Conservation (phyloP, 345 rosid species). For the Brassica nigra region DNA sequence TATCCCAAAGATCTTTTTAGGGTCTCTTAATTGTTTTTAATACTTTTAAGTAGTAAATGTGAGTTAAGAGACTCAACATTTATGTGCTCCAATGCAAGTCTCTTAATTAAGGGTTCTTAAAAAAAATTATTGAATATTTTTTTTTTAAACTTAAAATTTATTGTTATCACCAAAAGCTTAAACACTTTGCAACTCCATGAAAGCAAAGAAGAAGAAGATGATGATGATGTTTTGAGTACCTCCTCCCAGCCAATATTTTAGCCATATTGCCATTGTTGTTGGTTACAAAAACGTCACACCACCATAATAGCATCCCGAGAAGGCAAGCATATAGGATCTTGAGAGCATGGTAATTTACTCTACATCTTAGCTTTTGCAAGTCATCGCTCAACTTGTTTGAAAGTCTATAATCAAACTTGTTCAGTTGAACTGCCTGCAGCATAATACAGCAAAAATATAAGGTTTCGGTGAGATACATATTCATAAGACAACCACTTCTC, state of each 20-base stretch:
- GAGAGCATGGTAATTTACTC: constrained; percentile 90
- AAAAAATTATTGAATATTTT: no score
- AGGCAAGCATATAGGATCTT: constrained; percentile 96
- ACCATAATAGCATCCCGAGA: constrained; percentile 98
- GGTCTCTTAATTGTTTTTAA: no score
- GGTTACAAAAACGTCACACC: constrained; percentile 96
- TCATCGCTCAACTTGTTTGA: constrained; percentile 79
- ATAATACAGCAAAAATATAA: constrained; percentile 29
- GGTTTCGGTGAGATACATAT: constrained; percentile 17
- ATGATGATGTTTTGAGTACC: constrained; percentile 46
- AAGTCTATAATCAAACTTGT: constrained; percentile 90
- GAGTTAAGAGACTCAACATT: no score
- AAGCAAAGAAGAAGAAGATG: constrained; percentile 4
- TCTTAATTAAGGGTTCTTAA: no score
- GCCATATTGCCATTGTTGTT: constrained; percentile 99
- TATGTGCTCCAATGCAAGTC: no score
- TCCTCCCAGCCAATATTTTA: constrained; percentile 82
- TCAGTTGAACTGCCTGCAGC: constrained; percentile 81
- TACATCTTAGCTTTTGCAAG: constrained; percentile 89
- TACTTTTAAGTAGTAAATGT: no score
- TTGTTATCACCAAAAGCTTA: constrained; percentile 14
- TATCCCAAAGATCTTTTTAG: no score
- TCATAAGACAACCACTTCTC: constrained; percentile 2
- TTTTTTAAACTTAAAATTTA: no score
- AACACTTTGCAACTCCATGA: not conserved